Conservation (phyloP, 2,329 filamentous ascomycete genomes). For the Botryotinia globosa region DNA sequence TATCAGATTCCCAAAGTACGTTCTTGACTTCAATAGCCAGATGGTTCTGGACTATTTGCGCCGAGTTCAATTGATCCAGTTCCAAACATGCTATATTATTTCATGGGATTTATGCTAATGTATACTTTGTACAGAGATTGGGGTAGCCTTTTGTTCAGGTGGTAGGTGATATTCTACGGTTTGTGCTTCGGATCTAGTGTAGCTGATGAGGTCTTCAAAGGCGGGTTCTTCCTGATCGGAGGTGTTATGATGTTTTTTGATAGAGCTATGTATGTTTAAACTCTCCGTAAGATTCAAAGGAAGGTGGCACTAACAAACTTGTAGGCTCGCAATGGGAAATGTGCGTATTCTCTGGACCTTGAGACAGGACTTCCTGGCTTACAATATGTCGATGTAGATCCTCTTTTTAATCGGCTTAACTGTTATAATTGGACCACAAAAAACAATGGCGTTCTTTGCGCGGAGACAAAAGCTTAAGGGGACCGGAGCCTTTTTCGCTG, state of each 20-base stretch:
- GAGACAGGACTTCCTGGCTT: slow-evolving; percentile 45
- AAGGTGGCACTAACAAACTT: not conserved
- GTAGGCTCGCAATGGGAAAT: slow-evolving; percentile 94
- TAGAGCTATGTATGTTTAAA: slow-evolving; percentile 72
- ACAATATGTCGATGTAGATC: slow-evolving; percentile 56
- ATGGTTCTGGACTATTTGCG: slow-evolving; percentile 24
- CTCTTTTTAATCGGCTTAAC: slow-evolving; percentile 96
- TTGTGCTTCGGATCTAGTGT: slow-evolving; percentile 21
- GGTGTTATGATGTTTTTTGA: slow-evolving; percentile 98
- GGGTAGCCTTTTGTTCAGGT: slow-evolving; percentile 95
- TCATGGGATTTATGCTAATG: slow-evolving; percentile 32
- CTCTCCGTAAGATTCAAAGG: not conserved
- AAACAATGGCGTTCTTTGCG: slow-evolving; percentile 92
- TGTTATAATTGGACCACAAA: slow-evolving; percentile 88
- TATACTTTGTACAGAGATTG: slow-evolving; percentile 65
- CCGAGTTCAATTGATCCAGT: slow-evolving; percentile 25
- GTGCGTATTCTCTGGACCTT: slow-evolving; percentile 23
- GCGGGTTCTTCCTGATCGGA: slow-evolving; percentile 90
- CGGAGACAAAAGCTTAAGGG: slow-evolving; percentile 90
- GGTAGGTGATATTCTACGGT: slow-evolving; percentile 59
- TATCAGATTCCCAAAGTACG: slow-evolving; percentile 92
- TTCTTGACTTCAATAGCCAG: slow-evolving; percentile 28
- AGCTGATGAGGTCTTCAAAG: slow-evolving; percentile 47
- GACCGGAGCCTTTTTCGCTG: slow-evolving; percentile 80
- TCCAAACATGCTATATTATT: slow-evolving; percentile 1